Percentiles rank a stretch among this genome's conserved stretches.
These are phyloP conservation scores for Colletotrichum aenigma DNA, from an alignment of 2,329 filamentous ascomycete species.

Conservation along the genomic window DNA sequence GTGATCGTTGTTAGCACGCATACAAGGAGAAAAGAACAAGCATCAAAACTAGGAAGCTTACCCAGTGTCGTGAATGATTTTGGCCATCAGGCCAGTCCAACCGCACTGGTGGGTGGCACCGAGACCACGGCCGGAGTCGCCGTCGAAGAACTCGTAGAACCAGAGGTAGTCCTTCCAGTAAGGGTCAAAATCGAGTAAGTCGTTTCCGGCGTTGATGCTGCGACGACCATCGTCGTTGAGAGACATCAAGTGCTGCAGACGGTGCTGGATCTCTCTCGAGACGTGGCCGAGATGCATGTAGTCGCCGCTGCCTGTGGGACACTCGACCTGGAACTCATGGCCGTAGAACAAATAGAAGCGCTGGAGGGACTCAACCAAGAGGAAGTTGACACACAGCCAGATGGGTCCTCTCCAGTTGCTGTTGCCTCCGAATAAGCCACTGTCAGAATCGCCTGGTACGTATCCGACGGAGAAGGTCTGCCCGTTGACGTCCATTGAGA, in stretches of 20 bases:
- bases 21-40: background rate
- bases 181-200: conserved; percentile 87
- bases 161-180: conserved; percentile 93
- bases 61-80: conserved; percentile 98
- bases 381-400: conserved; percentile 95
- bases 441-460: conserved; percentile 94
- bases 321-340: conserved; percentile 86
- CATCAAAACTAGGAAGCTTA: conserved; percentile 48
- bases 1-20: background rate
- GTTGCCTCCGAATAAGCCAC: conserved; percentile 93
- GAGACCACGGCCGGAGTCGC: conserved; percentile 85
- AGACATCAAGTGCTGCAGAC: conserved; percentile 89
- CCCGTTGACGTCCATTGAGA: conserved; percentile 94
- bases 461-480: conserved; percentile 89
- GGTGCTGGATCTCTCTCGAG: conserved; percentile 92
- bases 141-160: conserved; percentile 98
- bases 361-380: conserved; percentile 92
- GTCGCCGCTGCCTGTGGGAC: conserved; percentile 90
- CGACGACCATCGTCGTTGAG: conserved; percentile 84
- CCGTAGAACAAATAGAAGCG: conserved; percentile 97
- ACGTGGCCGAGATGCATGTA: conserved; percentile 96
- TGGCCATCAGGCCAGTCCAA: conserved; percentile 94
- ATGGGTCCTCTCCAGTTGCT: conserved; percentile 97
- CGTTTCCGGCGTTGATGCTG: conserved; percentile 84
- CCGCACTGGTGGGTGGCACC: conserved; percentile 95